phyloP scores from a whole-genome alignment of 2,329 filamentous ascomycete genomes.

The Diaporthe sp. region DNA sequence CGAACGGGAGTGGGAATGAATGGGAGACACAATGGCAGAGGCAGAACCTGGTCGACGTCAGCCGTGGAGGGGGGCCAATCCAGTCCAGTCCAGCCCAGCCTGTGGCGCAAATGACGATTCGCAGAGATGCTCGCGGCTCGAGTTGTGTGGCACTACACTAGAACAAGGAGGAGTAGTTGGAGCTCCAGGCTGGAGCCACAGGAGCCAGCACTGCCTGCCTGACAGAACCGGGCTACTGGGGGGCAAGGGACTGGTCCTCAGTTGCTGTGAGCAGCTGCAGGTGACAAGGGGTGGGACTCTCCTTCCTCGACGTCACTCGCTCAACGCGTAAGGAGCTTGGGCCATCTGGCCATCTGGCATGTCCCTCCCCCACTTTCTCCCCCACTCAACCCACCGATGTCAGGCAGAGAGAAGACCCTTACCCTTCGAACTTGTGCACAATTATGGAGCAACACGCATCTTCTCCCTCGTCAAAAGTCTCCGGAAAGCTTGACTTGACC shows the following conservation, averaged over 20 bases:
- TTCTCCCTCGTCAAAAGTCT: not conserved
- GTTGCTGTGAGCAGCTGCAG: not conserved
- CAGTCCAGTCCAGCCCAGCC: too few species aligned
- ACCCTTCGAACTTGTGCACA: not conserved
- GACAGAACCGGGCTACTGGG: not conserved
- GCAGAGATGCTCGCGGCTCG: conserved; percentile 17
- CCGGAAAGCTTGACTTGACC: conserved; percentile 9
- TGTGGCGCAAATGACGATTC: conserved; percentile 37
- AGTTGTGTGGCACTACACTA: not conserved
- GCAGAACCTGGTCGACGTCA: conserved; percentile 32
- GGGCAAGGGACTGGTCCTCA: conserved; percentile 11
- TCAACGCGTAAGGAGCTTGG: conserved; percentile 22
- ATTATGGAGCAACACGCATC: not conserved
- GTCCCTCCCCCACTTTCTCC: not conserved
- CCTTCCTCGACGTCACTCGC: conserved; percentile 23
- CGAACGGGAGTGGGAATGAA: not conserved
- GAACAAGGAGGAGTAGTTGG: conserved; percentile 5
- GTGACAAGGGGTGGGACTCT: not conserved
- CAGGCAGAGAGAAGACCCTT: not conserved
- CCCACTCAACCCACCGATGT: not conserved
- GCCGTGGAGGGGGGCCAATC: conserved; percentile 28
- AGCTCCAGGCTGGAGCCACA: not conserved
- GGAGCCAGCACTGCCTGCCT: not conserved
- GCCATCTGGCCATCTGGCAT: conserved; percentile 8
- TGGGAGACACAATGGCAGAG: not conserved